phyloP scores from a whole-genome alignment of 202 grass and related monocot species.

The Musa balbisiana region DNA sequence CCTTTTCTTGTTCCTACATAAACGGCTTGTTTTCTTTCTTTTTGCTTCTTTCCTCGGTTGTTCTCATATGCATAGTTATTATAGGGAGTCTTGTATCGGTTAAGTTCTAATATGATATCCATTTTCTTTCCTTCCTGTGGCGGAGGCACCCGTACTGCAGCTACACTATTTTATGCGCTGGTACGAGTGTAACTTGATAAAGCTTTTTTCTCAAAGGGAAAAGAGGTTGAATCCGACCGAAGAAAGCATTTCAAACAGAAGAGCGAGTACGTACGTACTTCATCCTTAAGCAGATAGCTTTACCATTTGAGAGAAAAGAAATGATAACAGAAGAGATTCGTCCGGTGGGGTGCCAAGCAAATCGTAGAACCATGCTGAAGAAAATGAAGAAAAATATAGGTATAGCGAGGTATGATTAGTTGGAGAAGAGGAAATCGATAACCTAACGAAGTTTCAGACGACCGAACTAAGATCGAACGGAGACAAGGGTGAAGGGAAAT shows the following conservation, averaged over 20 bases:
- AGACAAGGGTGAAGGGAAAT: background rate
- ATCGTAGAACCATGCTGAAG: background rate
- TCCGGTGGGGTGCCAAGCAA: background rate
- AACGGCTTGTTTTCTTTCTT: too few species aligned
- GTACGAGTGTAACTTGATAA: too few species aligned
- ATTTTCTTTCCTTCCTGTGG: too few species aligned
- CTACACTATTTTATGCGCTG: background rate
- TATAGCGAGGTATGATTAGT: background rate
- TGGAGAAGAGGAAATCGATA: too few species aligned
- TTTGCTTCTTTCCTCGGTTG: too few species aligned
- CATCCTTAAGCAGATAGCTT: background rate
- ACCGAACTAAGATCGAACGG: background rate
- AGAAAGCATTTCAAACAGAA: background rate
- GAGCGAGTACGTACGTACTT: background rate
- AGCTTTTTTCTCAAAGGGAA: too few species aligned
- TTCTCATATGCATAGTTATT: too few species aligned
- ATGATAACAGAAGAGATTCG: background rate
- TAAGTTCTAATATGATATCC: too few species aligned
- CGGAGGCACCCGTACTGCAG: background rate
- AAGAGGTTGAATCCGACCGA: background rate
- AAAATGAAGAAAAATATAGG: background rate
- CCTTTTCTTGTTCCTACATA: too few species aligned
- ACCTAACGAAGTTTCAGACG: too few species aligned
- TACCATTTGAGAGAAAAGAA: background rate
- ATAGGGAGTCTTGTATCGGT: too few species aligned